Evolutionary conservation across 345 rosid genomes (phyloP).

Genomic region (Salix brachista): DNA sequence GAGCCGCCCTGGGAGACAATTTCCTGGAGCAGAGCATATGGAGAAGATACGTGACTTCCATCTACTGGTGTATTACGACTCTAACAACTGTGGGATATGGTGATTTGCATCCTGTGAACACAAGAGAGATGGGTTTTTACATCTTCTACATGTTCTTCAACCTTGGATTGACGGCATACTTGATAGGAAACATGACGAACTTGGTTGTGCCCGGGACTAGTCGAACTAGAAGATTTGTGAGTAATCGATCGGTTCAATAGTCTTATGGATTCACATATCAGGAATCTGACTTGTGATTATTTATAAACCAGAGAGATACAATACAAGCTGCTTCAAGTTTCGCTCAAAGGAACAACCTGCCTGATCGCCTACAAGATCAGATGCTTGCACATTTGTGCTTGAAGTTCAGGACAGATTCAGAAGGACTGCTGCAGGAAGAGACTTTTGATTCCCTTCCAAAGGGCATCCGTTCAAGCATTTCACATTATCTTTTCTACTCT

Average conservation of each 20-base stretch:
- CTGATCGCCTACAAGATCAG: constrained; percentile 30
- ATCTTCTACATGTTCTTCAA: constrained; percentile 90
- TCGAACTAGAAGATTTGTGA: constrained; percentile 84
- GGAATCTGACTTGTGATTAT: background rate
- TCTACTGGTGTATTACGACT: constrained; percentile 97
- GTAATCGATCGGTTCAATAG: constrained; percentile 17
- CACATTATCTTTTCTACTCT: constrained; percentile 30
- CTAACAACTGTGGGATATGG: constrained; percentile 94
- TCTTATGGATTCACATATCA: background rate
- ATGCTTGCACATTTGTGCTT: constrained; percentile 31
- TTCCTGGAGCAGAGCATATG: constrained; percentile 51
- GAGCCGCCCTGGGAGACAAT: constrained; percentile 35
- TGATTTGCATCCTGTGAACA: constrained; percentile 84
- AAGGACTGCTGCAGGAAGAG: constrained; percentile 33
- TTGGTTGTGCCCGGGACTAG: constrained; percentile 95
- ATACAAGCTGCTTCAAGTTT: constrained; percentile 34
- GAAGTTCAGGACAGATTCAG: constrained; percentile 35
- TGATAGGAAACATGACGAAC: constrained; percentile 98
- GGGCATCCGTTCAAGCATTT: constrained; percentile 35
- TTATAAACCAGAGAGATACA: constrained; percentile 24
- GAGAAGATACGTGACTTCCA: constrained; percentile 74
- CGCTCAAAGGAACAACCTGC: constrained; percentile 30
- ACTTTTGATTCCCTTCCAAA: constrained; percentile 35
- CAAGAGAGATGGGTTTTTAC: constrained; percentile 80
- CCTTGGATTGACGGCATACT: constrained; percentile 82